Base-by-base conservation (phyloP, 1,139 yeast genomes). In the Nakaseomyces bracarensis region DNA sequence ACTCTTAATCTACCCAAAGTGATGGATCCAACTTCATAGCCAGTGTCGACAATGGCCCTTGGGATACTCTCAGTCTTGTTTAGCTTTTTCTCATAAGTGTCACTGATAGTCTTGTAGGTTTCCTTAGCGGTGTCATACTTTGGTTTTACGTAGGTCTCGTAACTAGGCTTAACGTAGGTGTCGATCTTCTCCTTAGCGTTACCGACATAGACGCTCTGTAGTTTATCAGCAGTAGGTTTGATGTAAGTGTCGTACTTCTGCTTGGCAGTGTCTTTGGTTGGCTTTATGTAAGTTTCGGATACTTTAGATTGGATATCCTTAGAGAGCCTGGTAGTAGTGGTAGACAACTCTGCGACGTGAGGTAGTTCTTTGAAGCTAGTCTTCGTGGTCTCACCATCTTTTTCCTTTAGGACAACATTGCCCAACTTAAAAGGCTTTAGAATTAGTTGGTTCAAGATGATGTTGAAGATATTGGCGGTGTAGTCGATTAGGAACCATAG, bases 61-160 rank as follows among this genome's bases (percentile, higher is more conserved):
- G 64, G 63, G n/a, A 60, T 51, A 33, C 58, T 56, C 31, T 59
- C 60, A 29, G 52, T 46, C 41, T 55, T 53, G 41, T 42, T 51
- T 35, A 56, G 40, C 29, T 58, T 58, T 33, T 48, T 48, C 40
- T 57, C 61, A 42, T 58, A 58, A 28, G 50, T 49, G 6, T 47
- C 47, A 1, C 60, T 51, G n/a, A 58, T 58, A 11, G 55, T 51
- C 44, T 58, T 54, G 45, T 55, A 58, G 2, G 60, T 56, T 27
- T 56, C 55, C 27, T 33, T 44, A 9, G 60, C 60, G 7, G 51
- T 47, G 15, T 52, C 47, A 42, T 49, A 45, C 15, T 47, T 48
- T 14, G 54, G 53, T 39, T 50, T 49, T 16, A 49, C 47, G 36
- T 42, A 40, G 20, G 43, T 43, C 25, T 46, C 49, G 31, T 49